phyloP scores from a whole-genome alignment of 306 rosid genomes.

The Comarum palustre region DNA sequence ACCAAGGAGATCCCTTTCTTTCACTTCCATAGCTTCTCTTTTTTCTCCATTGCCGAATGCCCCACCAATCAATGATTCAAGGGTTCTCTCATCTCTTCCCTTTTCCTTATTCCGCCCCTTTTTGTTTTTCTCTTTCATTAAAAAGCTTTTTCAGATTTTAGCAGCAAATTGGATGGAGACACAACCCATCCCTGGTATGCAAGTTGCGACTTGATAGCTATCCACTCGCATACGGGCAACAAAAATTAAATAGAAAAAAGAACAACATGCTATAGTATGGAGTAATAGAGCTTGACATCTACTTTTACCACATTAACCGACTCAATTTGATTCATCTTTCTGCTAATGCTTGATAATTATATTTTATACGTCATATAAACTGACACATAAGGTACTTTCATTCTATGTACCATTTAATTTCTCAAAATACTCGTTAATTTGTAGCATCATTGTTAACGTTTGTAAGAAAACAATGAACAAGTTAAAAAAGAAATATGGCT shows the following conservation, averaged over 20 bases:
- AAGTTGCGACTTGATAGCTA: conserved; percentile 12
- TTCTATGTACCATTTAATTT: too few relatives aligned
- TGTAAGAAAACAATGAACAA: too few relatives aligned
- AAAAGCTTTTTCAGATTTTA: not conserved
- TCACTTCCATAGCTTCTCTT: conserved; percentile 11
- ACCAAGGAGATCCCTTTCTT: conserved; percentile 10
- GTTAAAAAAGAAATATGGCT: not conserved
- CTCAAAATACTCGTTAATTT: too few relatives aligned
- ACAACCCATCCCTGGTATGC: conserved; percentile 4
- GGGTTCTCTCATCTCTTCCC: not conserved
- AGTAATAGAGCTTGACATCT: too few relatives aligned
- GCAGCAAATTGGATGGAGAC: not conserved
- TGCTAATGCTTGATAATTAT: too few relatives aligned
- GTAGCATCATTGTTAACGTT: too few relatives aligned
- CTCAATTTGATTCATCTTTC: not conserved
- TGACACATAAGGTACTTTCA: too few relatives aligned
- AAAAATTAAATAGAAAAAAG: not conserved
- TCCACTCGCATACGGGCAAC: not conserved
- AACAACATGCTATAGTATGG: too few relatives aligned
- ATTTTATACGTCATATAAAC: too few relatives aligned
- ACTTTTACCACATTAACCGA: not conserved
- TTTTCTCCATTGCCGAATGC: conserved; percentile 18
- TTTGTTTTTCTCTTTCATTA: conserved; percentile 12
- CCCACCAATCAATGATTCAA: conserved; percentile 16
- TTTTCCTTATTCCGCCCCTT: conserved; percentile 14